phyloP scores from a whole-genome alignment of 352 stramenopile species.

The Phytophthora uliginosa region DNA sequence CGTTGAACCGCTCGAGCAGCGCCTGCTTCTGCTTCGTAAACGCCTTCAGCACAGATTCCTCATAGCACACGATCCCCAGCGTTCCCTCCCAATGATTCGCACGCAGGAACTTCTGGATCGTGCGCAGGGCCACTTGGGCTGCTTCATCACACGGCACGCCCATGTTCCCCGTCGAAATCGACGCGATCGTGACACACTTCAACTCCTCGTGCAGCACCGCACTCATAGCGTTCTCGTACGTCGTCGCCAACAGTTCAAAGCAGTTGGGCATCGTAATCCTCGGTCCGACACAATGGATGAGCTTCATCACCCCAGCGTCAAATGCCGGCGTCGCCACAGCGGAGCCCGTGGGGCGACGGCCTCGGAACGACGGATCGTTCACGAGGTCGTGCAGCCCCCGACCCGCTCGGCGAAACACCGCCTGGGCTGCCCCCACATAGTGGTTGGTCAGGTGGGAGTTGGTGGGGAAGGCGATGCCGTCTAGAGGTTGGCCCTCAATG shows the following conservation, averaged over 20 bases:
- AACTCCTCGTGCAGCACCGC: slow-evolving; percentile 50
- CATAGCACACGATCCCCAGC: slow-evolving; percentile 54
- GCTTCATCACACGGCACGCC: slow-evolving; percentile 38
- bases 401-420: slow-evolving; percentile 59
- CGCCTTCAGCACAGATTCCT: slow-evolving; percentile 45
- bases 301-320: slow-evolving; percentile 46
- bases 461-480: slow-evolving; percentile 65
- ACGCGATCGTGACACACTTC: slow-evolving; percentile 60
- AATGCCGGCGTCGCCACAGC: slow-evolving; percentile 62
- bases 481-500: slow-evolving; percentile 39
- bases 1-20: slow-evolving; percentile 51
- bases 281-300: slow-evolving; percentile 75
- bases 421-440: slow-evolving; percentile 49
- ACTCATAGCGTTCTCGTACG: slow-evolving; percentile 55
- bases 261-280: slow-evolving; percentile 39
- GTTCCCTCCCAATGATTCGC: slow-evolving; percentile 54
- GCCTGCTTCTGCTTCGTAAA: slow-evolving; percentile 39
- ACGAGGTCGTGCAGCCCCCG: slow-evolving; percentile 38
- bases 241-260: slow-evolving; percentile 49
- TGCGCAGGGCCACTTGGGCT: slow-evolving; percentile 44
- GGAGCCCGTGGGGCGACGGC: slow-evolving; percentile 39
- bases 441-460: slow-evolving; percentile 51
- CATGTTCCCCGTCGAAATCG: slow-evolving; percentile 69
- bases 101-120: slow-evolving; percentile 61
- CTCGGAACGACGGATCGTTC: slow-evolving; percentile 44